These are phyloP conservation scores for Boletus reticuloceps DNA, from an alignment of 768 basidiomycete genomes.

Conservation along the genomic window DNA sequence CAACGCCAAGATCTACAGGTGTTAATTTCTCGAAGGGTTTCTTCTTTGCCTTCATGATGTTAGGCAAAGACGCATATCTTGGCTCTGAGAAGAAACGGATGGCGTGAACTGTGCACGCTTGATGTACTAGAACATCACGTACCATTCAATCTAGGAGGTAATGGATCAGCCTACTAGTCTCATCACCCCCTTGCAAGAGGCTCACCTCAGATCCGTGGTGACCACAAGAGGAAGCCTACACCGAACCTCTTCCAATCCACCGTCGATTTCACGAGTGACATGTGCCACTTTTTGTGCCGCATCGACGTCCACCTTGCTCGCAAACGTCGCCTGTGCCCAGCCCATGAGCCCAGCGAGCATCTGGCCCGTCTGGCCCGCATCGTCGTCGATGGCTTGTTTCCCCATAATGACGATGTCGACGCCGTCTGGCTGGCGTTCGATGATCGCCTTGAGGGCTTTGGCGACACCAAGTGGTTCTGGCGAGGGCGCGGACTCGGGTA, in stretches of 20 bases:
- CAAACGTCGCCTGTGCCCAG: slow-evolving; percentile 95
- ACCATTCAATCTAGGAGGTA: slow-evolving; percentile 66
- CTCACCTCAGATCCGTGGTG: slow-evolving; percentile 90
- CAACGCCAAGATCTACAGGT: slow-evolving; percentile 76
- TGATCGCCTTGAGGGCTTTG: slow-evolving; percentile 74
- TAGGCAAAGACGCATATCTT: slow-evolving; percentile 94
- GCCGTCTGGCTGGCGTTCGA: slow-evolving; percentile 56
- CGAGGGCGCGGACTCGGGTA: slow-evolving; percentile 64
- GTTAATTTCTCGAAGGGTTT: slow-evolving; percentile 87
- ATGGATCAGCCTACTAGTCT: neutral
- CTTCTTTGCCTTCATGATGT: slow-evolving; percentile 99
- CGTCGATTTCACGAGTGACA: slow-evolving; percentile 91
- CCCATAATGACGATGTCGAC: slow-evolving; percentile 93
- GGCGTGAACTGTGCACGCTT: neutral
- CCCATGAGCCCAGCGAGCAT: slow-evolving; percentile 93
- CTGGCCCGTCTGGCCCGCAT: slow-evolving; percentile 92
- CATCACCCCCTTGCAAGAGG: neutral
- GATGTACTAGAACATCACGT: slow-evolving; percentile 7
- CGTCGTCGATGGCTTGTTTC: slow-evolving; percentile 98
- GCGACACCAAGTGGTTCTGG: slow-evolving; percentile 94
- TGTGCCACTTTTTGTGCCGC: slow-evolving; percentile 57
- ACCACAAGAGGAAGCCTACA: slow-evolving; percentile 81
- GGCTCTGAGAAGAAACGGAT: slow-evolving; percentile 57
- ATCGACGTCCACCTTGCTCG: slow-evolving; percentile 80
- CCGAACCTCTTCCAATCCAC: slow-evolving; percentile 81